phyloP scores from a whole-genome alignment of 768 basidiomycete genomes.

The Artomyces pyxidatus region DNA sequence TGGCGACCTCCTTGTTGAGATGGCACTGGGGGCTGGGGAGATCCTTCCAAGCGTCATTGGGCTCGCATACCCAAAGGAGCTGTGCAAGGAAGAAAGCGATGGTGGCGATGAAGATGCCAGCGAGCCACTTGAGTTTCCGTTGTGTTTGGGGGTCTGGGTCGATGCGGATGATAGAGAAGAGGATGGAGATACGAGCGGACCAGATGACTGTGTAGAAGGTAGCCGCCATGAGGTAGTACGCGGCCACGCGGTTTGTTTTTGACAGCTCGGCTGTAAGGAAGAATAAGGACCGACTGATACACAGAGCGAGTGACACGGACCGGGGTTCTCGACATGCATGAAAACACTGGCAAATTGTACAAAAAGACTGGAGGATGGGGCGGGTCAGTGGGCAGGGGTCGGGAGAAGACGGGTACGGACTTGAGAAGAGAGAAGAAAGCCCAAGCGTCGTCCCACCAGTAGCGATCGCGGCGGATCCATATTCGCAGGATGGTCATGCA shows the following conservation, averaged over 20 bases:
- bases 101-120: constrained; percentile 22
- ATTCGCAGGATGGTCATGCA: constrained; percentile 18
- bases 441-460: constrained; percentile 23
- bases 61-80: constrained; percentile 37
- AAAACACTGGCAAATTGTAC: constrained; percentile 20
- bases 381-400: background rate
- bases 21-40: constrained; percentile 30
- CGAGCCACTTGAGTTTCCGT: constrained; percentile 10
- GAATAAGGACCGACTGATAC: background rate
- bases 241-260: constrained; percentile 16
- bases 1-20: constrained; percentile 37
- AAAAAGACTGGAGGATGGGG: constrained; percentile 3
- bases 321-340: constrained; percentile 19
- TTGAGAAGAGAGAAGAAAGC: constrained; percentile 19
- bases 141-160: constrained; percentile 28
- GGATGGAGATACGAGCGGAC: constrained; percentile 38
- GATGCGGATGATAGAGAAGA: constrained; percentile 48
- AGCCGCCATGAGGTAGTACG: constrained; percentile 23
- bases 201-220: constrained; percentile 22
- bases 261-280: constrained; percentile 10
- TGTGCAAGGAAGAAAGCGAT: constrained; percentile 35
- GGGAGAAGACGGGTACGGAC: background rate
- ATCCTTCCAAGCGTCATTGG: constrained; percentile 33
- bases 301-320: background rate
- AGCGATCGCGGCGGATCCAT: constrained; percentile 18